Evolutionary conservation across 805 yeast genomes (phyloP), one percentile per base, ranked within the genome.

Genomic region (Lachancea sp.): DNA sequence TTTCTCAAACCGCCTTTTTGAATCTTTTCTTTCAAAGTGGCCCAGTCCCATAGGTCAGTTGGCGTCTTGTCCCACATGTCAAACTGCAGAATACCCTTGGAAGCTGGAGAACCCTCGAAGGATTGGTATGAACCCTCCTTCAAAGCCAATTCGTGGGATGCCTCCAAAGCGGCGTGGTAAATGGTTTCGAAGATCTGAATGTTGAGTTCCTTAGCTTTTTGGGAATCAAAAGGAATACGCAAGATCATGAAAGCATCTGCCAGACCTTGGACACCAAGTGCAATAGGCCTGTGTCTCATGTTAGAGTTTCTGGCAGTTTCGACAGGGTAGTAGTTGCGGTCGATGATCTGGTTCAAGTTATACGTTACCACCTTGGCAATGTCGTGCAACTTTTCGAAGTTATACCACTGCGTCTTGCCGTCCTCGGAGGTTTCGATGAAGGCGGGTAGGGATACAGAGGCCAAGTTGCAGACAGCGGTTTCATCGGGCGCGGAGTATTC

Each of bases 241-340:
- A 91, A 71, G 52, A 75, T 72, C 74, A 87, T 77, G 66, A 88
- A 91, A 1, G 82, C 73, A 65, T 91, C 98, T 25, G 98, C 96
- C 44, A 91, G 72, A 47, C 99, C 99, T 66, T 91, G 96, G n/a
- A 91, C 96, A 54, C 99, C 99, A 18, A 91, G 68, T n/a, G 97
- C 97, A 57, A 91, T 78, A 17, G 99, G 98, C 56, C 99, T 75
- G 65, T 91, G 84, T 59, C 79, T 80, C 73, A 78, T 68, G 66
- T 93, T 91, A 15, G 96, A 86, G 38, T 50, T 59, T 57, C 73
- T 74, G 4, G 98, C 91, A 52, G 79, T 84, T 43, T 74, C 78
- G 19, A 86, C 82, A 3, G 99, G 98, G 63, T 91, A 91, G 61
- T 70, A 73, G 60, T 89, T 86, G 51, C 82, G 77, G 69, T 91